Evolutionary conservation across 83 land plant species (phyloP).

Genomic region (Thuja plicata): DNA sequence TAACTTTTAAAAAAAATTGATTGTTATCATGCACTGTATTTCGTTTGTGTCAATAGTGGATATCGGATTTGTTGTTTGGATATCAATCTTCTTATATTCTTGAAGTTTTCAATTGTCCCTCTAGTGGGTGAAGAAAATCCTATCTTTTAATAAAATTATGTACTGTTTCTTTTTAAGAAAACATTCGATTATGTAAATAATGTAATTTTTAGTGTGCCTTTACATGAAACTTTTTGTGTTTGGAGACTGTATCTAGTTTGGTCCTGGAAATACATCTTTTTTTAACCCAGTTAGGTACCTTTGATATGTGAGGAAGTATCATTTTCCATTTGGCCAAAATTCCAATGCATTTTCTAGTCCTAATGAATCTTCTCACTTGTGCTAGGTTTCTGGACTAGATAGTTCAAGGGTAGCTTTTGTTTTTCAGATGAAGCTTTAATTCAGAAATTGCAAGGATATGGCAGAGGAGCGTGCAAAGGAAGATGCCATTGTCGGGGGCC

Average conservation of each 20-base stretch:
- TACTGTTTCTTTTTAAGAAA: not conserved
- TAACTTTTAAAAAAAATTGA: too few relatives aligned
- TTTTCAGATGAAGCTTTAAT: too few relatives aligned
- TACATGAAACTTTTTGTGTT: not conserved
- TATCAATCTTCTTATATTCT: too few relatives aligned
- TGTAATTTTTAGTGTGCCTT: too few relatives aligned
- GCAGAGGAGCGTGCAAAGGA: too few relatives aligned
- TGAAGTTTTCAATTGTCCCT: too few relatives aligned
- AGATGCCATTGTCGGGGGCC: too few relatives aligned
- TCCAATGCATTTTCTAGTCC: not conserved
- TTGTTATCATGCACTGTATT: not conserved
- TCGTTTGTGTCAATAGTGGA: not conserved
- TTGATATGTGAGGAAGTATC: not conserved
- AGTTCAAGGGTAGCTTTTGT: too few relatives aligned
- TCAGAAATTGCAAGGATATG: too few relatives aligned
- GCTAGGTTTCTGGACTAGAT: not conserved
- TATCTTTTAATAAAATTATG: not conserved
- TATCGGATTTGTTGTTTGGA: too few relatives aligned
- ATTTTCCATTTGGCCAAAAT: not conserved
- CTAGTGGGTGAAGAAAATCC: not conserved
- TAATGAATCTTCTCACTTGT: not conserved
- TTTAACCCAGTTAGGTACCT: not conserved
- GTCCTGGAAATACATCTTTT: not conserved
- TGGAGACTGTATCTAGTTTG: not conserved
- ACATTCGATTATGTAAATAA: too few relatives aligned